These are phyloP conservation scores for Astrothelium macrocarpum DNA, from an alignment of 495 filamentous ascomycete species.

Conservation along the genomic window DNA sequence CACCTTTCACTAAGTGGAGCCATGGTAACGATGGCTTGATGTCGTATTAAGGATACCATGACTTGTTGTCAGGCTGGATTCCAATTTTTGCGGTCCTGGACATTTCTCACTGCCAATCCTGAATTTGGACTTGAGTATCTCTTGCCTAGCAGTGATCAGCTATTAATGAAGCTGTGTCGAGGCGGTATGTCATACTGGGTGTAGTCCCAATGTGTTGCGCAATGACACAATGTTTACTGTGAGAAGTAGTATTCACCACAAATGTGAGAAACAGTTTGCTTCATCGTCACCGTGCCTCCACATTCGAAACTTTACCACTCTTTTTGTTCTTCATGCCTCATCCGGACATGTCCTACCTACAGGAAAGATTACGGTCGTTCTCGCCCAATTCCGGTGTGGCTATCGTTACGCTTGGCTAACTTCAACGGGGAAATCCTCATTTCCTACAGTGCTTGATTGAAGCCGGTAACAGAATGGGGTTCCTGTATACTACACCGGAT, in stretches of 20 bases:
- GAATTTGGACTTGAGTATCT: too few relatives aligned
- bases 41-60: too few relatives aligned
- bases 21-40: too few relatives aligned
- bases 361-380: too few relatives aligned
- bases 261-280: neutral
- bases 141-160: neutral
- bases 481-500: neutral
- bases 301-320: neutral
- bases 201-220: neutral
- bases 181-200: neutral
- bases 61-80: too few relatives aligned
- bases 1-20: too few relatives aligned
- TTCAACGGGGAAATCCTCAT: neutral
- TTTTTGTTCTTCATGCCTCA: neutral
- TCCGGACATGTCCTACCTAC: too few relatives aligned
- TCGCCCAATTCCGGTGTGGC: too few relatives aligned
- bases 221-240: neutral
- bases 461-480: neutral
- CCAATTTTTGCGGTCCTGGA: too few relatives aligned
- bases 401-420: too few relatives aligned
- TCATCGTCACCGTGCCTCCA: neutral
- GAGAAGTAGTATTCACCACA: neutral
- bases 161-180: neutral
- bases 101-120: too few relatives aligned
- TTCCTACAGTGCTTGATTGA: neutral